Evolutionary conservation across 306 rosid genomes (phyloP).

Genomic region (Pterocarpus macrocarpus): DNA sequence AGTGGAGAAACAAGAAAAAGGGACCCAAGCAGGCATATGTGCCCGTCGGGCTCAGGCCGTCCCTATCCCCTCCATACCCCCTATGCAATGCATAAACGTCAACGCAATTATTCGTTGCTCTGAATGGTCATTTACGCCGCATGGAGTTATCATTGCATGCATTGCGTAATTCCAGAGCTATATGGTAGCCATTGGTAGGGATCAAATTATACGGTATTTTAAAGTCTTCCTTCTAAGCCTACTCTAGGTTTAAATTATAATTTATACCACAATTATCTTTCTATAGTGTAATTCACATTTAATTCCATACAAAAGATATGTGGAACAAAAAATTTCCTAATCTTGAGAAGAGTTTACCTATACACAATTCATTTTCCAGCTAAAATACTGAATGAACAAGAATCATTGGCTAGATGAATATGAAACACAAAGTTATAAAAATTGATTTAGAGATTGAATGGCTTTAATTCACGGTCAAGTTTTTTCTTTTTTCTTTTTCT

Average conservation of each 20-base stretch:
- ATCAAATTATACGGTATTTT: constrained; percentile 4
- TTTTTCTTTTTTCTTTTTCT: no score
- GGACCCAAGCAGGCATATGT: background rate
- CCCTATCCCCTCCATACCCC: background rate
- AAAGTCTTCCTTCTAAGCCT: background rate
- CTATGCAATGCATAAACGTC: constrained; percentile 9
- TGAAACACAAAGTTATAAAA: no score
- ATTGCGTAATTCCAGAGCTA: constrained; percentile 17
- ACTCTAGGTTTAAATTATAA: background rate
- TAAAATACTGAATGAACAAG: no score
- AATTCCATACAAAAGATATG: background rate
- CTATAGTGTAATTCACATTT: background rate
- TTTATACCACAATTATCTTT: background rate
- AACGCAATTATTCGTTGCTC: constrained; percentile 32
- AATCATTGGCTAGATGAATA: no score
- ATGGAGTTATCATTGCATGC: constrained; percentile 19
- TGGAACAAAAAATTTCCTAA: background rate
- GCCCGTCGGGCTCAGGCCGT: background rate
- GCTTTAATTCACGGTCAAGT: no score
- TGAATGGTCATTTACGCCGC: constrained; percentile 23
- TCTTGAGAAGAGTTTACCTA: background rate
- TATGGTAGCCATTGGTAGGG: background rate
- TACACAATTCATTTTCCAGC: no score
- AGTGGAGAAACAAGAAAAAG: background rate
- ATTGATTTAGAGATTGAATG: no score